Base-by-base conservation (phyloP, 805 yeast genomes). In the Saccharomyces jurei region DNA sequence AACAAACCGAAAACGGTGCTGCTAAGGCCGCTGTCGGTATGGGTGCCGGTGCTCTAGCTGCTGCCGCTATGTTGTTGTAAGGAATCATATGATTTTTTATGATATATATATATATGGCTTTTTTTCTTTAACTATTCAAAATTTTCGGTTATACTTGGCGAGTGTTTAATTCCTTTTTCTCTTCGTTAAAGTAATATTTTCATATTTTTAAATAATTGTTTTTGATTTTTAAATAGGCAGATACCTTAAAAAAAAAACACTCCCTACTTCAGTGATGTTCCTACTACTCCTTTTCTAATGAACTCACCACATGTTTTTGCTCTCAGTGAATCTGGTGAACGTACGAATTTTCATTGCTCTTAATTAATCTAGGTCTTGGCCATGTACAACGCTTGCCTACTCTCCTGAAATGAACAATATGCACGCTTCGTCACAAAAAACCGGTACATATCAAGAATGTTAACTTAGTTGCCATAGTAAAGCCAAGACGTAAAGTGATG, bases 61-160 rank as follows among this genome's bases (percentile, higher is more conserved):
- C 69, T 26, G 71, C 65, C 48, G 73, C 70, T 52, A 69, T 71
- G 56, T 55, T 71, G 22, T 61, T 71, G 58, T 58, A 54, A 56
- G 51, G 17, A 17, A 36, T 17, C 22, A n/a, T 4, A 22, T 36
- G 44, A 36, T 36, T 36, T 36, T 36, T 21, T 36, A 17, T 21
- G 9, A 36, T 36, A 36, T 14, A 32, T 32, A n/a, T n/a, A n/a
- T n/a, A n/a, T n/a, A 36, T 21, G 44, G 44, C 25, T 36, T 36
- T 17, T 36, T 36, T 36, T 14, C 10, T 14, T 14, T 14, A n/a
- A n/a, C n/a, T 36, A 36, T 36, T 36, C 44, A 36, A 17, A 36
- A 36, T 36, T 36, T 36, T 36, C 44, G 44, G 44, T 36, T 36
- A 17, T 36, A 36, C 25, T 36, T 17, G 17, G 44, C 17, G 17